Evolutionary conservation across 2,329 filamentous ascomycete species (phyloP), one percentile per base, ranked within the genome.

Genomic region (Ophiostoma tasmaniense): DNA sequence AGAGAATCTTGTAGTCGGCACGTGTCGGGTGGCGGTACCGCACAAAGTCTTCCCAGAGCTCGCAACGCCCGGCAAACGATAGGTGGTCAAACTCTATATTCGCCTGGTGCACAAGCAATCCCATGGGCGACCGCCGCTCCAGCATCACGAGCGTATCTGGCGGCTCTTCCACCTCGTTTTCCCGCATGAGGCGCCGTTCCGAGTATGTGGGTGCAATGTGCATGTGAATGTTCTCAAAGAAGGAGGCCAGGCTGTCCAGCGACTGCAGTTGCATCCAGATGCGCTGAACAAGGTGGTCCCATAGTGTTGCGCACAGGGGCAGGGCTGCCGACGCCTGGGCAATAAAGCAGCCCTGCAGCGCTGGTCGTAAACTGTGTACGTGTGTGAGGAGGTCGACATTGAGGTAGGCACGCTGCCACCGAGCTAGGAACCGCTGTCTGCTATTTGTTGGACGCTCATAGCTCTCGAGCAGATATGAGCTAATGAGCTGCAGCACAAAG

Each of bases 1-100:
- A 82, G 72, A 89, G 90, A 61, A 83, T 80, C 76, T 59, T 86
- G 71, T 91, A 84, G 70, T 88, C 85, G 1, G 81, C 78, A 33
- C 89, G 87, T 1, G 92, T 95, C 0, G 90, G 88, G 74, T 92
- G 85, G 65, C 93, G 86, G 78, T 96, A 98, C 67, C 84, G 85
- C 71, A 94, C 87, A 78, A 97, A 94, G 1, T 86, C 85, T 71
- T 88, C 89, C 93, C 95, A 98, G 4, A 99, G 80, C 69, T 86
- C 86, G 61, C 90, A 83, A 0, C 87, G 85, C 76, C 96, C 91
- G 69, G 92, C 85, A 74, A 98, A 97, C 64, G 89, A 88, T 45
- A 98, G 79, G 62, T 90, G 82, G 0, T 88, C 87, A 75, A 93
- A 96, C 78, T 98, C 94, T 2, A 96, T 80, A 73, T 88, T 84